Conservation (phyloP, 306 rosid species). For the Mucuna pruriens region DNA sequence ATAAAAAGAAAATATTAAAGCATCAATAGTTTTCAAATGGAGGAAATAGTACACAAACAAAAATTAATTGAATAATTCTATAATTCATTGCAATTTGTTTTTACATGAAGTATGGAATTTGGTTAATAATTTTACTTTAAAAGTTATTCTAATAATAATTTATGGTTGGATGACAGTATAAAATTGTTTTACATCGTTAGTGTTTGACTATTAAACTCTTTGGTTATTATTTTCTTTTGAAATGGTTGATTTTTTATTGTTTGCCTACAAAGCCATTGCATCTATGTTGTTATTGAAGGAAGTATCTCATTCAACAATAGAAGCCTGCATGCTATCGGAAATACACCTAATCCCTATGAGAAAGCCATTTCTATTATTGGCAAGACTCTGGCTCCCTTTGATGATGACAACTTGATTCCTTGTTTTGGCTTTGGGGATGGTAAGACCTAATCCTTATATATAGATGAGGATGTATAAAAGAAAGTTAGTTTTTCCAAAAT, state of each 20-base stretch:
- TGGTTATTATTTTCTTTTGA: constrained; percentile 4
- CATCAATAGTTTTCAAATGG: too few relatives aligned
- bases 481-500: constrained; percentile 15
- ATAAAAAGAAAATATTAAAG: too few relatives aligned
- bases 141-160: too few relatives aligned
- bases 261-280: constrained; percentile 37
- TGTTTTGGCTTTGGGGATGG: constrained; percentile 97
- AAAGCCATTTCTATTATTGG: constrained; percentile 79
- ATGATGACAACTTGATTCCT: constrained; percentile 91
- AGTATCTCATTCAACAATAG: constrained; percentile 66
- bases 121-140: too few relatives aligned
- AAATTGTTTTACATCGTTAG: too few relatives aligned
- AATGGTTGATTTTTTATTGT: constrained; percentile 12
- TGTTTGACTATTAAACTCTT: too few relatives aligned
- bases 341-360: constrained; percentile 84
- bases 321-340: constrained; percentile 76
- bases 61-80: too few relatives aligned
- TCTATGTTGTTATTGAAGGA: constrained; percentile 57
- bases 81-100: too few relatives aligned
- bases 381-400: constrained; percentile 87
- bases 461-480: neutral
- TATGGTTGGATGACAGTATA: too few relatives aligned
- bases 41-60: too few relatives aligned
- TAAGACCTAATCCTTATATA: constrained; percentile 40
- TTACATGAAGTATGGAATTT: too few relatives aligned